phyloP scores from a whole-genome alignment of 495 filamentous ascomycete species.

The Polyplosphaeria fusca region DNA sequence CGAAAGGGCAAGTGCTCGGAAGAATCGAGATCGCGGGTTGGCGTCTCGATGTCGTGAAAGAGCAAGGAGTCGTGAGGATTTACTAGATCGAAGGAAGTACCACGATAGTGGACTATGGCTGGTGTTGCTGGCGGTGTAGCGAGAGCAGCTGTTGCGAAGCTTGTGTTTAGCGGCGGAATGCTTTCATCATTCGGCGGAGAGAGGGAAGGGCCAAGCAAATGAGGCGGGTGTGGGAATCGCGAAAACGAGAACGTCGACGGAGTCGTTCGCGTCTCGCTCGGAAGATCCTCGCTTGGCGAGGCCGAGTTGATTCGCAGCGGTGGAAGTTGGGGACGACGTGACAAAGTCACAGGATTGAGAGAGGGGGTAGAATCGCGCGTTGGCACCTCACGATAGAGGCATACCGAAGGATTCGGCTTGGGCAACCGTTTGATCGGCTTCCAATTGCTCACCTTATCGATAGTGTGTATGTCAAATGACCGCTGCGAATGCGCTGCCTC shows the following conservation, averaged over 20 bases:
- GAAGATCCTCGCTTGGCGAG: conserved; percentile 4
- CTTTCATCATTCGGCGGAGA: conserved; percentile 16
- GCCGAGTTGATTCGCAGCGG: conserved; percentile 5
- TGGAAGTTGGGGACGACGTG: conserved; percentile 5
- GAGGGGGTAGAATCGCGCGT: background rate
- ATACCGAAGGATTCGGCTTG: background rate
- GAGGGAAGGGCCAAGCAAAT: conserved; percentile 9
- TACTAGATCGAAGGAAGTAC: conserved; percentile 37
- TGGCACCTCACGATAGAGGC: background rate
- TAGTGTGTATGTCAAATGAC: background rate
- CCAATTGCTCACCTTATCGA: conserved; percentile 17
- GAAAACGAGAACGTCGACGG: conserved; percentile 33
- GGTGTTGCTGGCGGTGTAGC: conserved; percentile 31
- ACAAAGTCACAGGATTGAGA: background rate
- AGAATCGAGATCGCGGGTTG: conserved; percentile 30
- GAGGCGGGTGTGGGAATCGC: conserved; percentile 31
- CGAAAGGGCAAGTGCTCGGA: conserved; percentile 29
- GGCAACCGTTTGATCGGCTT: conserved; percentile 33
- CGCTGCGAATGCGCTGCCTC: background rate
- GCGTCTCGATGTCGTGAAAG: conserved; percentile 33
- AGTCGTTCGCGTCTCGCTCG: conserved; percentile 17
- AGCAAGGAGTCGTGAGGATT: conserved; percentile 37
- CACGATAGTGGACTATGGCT: conserved; percentile 35
- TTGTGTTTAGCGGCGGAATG: conserved; percentile 10
- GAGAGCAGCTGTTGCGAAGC: conserved; percentile 23